Evolutionary conservation across 2,329 filamentous ascomycete species (phyloP), one percentile per base, ranked within the genome.

Genomic region (Stachybotrys echinatus): DNA sequence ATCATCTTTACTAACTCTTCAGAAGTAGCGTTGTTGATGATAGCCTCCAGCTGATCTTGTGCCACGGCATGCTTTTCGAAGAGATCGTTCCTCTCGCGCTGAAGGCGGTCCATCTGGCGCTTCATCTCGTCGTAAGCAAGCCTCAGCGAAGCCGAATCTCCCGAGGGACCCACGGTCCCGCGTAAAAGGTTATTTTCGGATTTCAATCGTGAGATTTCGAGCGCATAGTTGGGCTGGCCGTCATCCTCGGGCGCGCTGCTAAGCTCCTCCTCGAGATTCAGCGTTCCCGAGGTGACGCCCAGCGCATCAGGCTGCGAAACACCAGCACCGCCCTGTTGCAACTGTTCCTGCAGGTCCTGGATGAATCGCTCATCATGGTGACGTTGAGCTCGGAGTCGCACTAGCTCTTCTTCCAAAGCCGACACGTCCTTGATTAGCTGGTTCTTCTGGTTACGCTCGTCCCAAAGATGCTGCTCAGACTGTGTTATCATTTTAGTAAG

Each of bases 181-280:
- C 77, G 76, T 12, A 85, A 67, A 7, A 85, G 63, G 34, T 77
- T 74, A 56, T 83, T 84, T 63, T 86, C 83, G 6, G 82, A 78
- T 60, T 79, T 81, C 45, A 86, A 68, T 31, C 82, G 75, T 23
- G 79, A 79, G 20, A 83, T 61, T 59, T 83, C 78, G 18, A 81
- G 64, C 12, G 73, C 71, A 45, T 79, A 65, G 48, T 71, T 72
- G 12, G 65, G 61, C 12, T 67, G 64, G 12, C 54, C 59, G 37
- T 66, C 65, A 6, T 71, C 67, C 51, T 70, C 69, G 39, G 63
- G 61, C 21, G 76, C 74, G 50, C 72, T 72, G 47, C 80, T 76
- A 5, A 86, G 71, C 62, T 86, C 83, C 52, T 84, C 77, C 62
- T 84, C 81, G 8, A 86, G 74, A 52, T 69, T 80, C 39, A 76